Evolutionary conservation across 106 monocot species (phyloP).

Genomic region (Dendrobium catenatum): DNA sequence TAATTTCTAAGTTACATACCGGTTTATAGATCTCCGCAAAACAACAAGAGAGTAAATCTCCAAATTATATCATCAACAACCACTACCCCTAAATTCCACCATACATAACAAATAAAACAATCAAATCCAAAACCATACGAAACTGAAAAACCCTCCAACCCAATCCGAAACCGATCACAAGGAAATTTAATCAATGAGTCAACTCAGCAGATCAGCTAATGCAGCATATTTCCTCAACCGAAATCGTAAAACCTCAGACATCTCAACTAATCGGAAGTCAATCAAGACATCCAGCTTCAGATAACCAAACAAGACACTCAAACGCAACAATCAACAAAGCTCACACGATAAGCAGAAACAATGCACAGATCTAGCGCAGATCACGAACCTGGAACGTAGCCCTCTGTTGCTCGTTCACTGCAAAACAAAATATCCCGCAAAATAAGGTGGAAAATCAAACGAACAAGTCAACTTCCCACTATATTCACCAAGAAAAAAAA

Average conservation of each 20-base stretch:
- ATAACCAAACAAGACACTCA: background rate
- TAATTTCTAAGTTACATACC: background rate
- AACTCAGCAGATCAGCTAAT: background rate
- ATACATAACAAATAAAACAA: background rate
- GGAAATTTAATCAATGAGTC: background rate
- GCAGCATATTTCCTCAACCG: no score
- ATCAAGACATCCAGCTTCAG: background rate
- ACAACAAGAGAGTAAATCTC: background rate
- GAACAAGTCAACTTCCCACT: background rate
- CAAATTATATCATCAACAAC: background rate
- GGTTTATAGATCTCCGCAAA: background rate
- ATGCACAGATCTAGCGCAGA: slow-evolving; percentile 13
- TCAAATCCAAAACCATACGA: background rate
- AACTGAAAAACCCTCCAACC: background rate
- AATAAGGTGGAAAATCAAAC: background rate
- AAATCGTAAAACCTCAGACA: background rate
- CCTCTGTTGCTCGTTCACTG: slow-evolving; percentile 41
- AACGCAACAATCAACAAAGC: background rate
- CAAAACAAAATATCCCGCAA: slow-evolving; percentile 6
- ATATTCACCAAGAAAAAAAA: background rate
- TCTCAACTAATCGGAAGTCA: background rate
- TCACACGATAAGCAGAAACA: background rate
- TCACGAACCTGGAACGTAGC: slow-evolving; percentile 41
- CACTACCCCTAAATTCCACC: background rate
- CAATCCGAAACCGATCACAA: background rate